phyloP scores from a whole-genome alignment of 2,329 filamentous ascomycete genomes.

The Annulohypoxylon truncatum region DNA sequence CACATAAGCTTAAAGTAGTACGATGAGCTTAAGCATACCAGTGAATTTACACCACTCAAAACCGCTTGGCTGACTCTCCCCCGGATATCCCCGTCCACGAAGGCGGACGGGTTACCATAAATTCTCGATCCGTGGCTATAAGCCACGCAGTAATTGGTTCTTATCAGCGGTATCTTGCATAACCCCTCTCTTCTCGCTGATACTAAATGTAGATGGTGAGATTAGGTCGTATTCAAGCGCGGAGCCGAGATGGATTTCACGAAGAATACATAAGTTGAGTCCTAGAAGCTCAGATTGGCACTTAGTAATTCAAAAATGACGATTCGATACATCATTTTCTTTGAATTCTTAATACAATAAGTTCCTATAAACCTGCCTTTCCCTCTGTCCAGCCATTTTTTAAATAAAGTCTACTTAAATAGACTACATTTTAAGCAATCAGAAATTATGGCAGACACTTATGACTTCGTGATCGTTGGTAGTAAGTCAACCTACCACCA shows the following conservation, averaged over 20 bases:
- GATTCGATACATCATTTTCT: not conserved
- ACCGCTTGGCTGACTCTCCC: not conserved
- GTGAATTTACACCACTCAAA: not conserved
- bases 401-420: not conserved
- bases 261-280: not conserved
- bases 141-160: not conserved
- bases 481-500: slow-evolving; percentile 45
- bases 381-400: not conserved
- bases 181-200: not conserved
- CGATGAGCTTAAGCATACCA: not conserved
- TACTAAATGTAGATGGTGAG: not conserved
- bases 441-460: slow-evolving; percentile 39
- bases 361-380: not conserved
- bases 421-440: not conserved
- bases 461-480: slow-evolving; percentile 53
- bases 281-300: not conserved
- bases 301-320: not conserved
- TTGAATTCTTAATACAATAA: not conserved
- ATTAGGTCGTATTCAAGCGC: not conserved
- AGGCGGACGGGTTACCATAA: not conserved
- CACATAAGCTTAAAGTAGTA: not conserved
- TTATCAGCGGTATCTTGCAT: slow-evolving; percentile 14
- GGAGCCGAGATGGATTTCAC: not conserved
- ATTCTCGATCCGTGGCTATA: not conserved
- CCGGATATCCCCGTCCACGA: not conserved